Base-by-base conservation (phyloP, 2,329 filamentous ascomycete species). In the Cladophialophora immunda region DNA sequence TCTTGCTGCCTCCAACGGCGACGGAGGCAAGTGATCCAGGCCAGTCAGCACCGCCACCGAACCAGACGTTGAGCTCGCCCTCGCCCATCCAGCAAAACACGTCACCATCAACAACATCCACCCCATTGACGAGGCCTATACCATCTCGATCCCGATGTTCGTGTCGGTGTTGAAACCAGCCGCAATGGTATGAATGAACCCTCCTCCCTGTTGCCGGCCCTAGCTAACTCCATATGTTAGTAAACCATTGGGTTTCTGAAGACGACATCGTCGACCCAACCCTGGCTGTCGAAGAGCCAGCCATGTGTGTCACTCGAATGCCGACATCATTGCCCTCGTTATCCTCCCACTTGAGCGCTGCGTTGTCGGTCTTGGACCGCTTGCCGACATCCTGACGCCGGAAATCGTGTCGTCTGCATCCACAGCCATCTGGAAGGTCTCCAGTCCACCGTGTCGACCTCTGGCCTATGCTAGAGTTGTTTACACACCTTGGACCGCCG, bases 71-170 rank as follows among this genome's bases (percentile, higher is more conserved):
- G 45, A n/a, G 19, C 34, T 15, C 47, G 32, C n/a, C n/a, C n/a
- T n/a, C n/a, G n/a, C 22, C 19, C n/a, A 30, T 15, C n/a, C 17
- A 25, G 32, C 50, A 19, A 13, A 19, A 30, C 7, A 19, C 8
- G 30, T 22, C 41, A 36, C 27, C 11, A 30, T 25, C 9, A n/a
- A n/a, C 1, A 32, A n/a, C 38, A 30, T n/a, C n/a, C n/a, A 25
- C n/a, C 34, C 17, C 47, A 32, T 32, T 41, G 25, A 45, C 65
- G 52, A 9, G 50, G 30, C 8, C 36, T 38, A 15, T 64, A 58
- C 36, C 68, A 70, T 27, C 17, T 50, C n/a, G 67, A 71, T 57
- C 57, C 67, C 30, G 67, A 71, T 38, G 50, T 71, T 27, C 50
- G 50, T 25, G 54, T 68, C 29, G 62, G 45, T 13, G 19, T 50